Base-by-base conservation (phyloP, 1,284 basidiomycete species). In the Ustilago tritici region DNA sequence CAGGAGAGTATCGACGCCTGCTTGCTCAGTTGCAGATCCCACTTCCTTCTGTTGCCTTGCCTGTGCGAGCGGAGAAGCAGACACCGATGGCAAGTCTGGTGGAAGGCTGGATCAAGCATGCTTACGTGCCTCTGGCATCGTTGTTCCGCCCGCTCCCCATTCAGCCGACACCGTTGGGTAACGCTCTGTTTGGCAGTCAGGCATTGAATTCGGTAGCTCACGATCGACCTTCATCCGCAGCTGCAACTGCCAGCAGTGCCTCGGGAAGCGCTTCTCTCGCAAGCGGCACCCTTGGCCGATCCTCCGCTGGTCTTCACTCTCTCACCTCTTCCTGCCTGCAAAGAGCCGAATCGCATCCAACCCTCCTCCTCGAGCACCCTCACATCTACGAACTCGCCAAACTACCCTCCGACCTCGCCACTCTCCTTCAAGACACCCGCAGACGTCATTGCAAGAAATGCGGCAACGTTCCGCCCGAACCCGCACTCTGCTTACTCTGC, bases 401-500 rank as follows among this genome's bases (percentile, higher is more conserved):
- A 32, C 88, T 99, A 0, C 96, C 96, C 0, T 79, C 90, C 1
- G 90, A 93, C 38, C 90, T 98, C 74, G 95, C 98, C 82, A 91
- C 91, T 56, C 87, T 98, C 9, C 93, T 97, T 77, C 90, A 91
- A 23, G 90, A 80, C 89, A 92, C 82, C 89, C 92, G 84, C 89
- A 91, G 87, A 88, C 90, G 73, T 85, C 89, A 89, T 34, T 99
- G 97, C 86, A 87, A 88, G 46, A 90, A 90, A 41, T 99, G 96
- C 87, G 89, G 90, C 54, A 93, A 91, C 0, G 90, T 93, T 8
- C 95, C 96, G 0, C 88, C 89, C 5, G 94, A 94, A 81, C 93
- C 94, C 9, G 96, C 95, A 0, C 91, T 99, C 4, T 99, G 96
- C 86, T 87, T 98, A 69, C 89, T 95, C 58, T 99, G 97, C 81